Evolutionary conservation across 495 filamentous ascomycete species (phyloP).

Genomic region (Tuber brumale): DNA sequence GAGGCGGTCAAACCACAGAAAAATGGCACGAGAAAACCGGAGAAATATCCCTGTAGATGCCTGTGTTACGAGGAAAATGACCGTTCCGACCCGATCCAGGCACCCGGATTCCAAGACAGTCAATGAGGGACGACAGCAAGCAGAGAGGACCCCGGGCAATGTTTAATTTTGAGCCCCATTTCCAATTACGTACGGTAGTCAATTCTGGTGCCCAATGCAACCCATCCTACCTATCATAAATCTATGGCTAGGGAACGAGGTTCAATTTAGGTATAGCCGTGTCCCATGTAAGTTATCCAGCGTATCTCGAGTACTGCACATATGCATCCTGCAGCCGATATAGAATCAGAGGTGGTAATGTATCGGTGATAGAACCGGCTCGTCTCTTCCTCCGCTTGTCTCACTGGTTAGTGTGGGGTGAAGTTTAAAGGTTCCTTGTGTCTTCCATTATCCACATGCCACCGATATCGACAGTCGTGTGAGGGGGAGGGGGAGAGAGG

Average conservation of each 20-base stretch:
- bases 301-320: not conserved
- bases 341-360: not conserved
- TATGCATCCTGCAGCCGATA: not conserved
- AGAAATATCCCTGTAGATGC: conserved; percentile 10
- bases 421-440: not conserved
- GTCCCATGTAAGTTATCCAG: not conserved
- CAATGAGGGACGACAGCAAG: not conserved
- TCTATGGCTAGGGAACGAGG: not conserved
- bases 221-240: not conserved
- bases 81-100: conserved; percentile 14
- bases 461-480: not conserved
- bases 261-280: not conserved
- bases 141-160: conserved; percentile 13
- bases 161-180: conserved; percentile 30
- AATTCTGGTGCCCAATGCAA: not conserved
- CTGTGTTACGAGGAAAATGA: conserved; percentile 6
- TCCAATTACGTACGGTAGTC: not conserved
- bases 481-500: not conserved
- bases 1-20: not conserved
- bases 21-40: not conserved
- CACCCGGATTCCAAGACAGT: conserved; percentile 15
- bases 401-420: not conserved
- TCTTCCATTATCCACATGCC: not conserved
- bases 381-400: not conserved
- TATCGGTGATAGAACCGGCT: not conserved